Evolutionary conservation across 2,329 filamentous ascomycete species (phyloP).

Genomic region (Aspergillaceae sp.): DNA sequence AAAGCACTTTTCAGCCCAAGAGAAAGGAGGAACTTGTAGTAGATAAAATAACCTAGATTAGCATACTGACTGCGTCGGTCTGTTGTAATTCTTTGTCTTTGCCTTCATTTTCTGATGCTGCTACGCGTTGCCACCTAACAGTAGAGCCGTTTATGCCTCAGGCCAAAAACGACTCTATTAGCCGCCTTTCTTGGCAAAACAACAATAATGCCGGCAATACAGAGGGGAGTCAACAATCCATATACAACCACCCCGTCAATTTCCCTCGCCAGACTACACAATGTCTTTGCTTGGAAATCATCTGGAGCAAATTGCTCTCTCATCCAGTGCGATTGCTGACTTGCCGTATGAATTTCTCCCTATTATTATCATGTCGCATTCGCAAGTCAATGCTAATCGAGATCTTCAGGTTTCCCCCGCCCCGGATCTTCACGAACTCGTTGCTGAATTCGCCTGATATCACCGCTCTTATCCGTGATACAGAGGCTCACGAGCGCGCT

Average conservation of each 20-base stretch:
- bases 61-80: too few species aligned
- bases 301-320: conserved; percentile 67
- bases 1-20: conserved; percentile 2
- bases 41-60: neutral
- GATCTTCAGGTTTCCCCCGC: conserved; percentile 63
- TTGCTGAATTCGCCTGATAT: conserved; percentile 84
- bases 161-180: neutral
- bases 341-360: conserved; percentile 52
- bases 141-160: neutral
- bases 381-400: conserved; percentile 5
- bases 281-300: conserved; percentile 65
- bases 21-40: neutral
- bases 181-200: neutral
- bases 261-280: neutral
- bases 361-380: neutral
- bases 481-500: conserved; percentile 85
- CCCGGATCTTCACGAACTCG: conserved; percentile 94
- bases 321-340: conserved; percentile 66
- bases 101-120: neutral
- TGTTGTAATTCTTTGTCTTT: neutral
- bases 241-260: neutral
- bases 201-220: neutral
- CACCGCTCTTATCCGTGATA: conserved; percentile 87
- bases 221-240: neutral
- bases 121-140: conserved; percentile 2